These are phyloP conservation scores for Salvia sclarea DNA, from an alignment of 305 asterid species.

Conservation along the genomic window DNA sequence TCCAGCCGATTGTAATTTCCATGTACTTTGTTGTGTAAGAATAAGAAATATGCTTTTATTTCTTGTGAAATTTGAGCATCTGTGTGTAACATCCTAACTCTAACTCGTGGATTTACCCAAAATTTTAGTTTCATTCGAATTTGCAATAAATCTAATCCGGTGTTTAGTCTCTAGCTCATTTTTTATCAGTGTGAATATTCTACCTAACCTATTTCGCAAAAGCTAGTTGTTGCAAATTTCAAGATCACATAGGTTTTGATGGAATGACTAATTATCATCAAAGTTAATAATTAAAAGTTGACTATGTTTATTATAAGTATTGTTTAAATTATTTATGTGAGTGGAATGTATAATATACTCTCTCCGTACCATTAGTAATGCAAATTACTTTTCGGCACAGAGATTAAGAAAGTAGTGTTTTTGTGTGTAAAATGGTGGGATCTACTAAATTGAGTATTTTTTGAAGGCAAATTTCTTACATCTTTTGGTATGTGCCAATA, in stretches of 20 bases:
- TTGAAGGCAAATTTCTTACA: too few relatives aligned
- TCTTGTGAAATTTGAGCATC: slow-evolving; percentile 2
- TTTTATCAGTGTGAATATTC: background rate
- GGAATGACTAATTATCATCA: background rate
- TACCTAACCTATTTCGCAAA: background rate
- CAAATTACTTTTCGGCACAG: too few relatives aligned
- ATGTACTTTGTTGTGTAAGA: background rate
- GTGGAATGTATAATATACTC: too few relatives aligned
- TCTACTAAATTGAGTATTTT: too few relatives aligned
- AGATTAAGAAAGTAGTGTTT: too few relatives aligned
- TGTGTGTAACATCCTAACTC: background rate
- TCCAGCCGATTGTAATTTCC: background rate
- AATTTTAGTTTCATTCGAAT: background rate
- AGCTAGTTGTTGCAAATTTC: background rate
- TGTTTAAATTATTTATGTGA: too few relatives aligned
- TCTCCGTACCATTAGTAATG: too few relatives aligned
- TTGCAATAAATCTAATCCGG: background rate
- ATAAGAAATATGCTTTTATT: background rate
- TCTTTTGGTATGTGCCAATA: too few relatives aligned
- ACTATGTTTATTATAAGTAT: too few relatives aligned
- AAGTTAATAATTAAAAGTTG: too few relatives aligned
- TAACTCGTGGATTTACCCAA: background rate
- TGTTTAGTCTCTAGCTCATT: background rate
- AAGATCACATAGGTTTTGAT: background rate
- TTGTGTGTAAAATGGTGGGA: too few relatives aligned